These are phyloP conservation scores for Russula compacta DNA, from an alignment of 768 basidiomycete species.

Conservation along the genomic window DNA sequence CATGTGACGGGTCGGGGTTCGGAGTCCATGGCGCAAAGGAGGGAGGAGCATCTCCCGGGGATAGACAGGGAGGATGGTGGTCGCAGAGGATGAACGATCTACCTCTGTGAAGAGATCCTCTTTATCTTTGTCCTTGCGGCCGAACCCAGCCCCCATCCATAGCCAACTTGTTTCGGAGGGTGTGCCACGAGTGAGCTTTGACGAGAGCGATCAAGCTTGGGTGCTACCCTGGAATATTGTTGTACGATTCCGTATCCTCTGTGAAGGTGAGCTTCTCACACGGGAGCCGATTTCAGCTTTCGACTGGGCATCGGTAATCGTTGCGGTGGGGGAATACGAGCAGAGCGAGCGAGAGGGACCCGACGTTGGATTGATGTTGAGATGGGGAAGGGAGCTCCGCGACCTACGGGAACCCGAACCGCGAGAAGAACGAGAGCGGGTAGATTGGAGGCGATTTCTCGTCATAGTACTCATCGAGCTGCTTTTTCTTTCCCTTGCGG, in stretches of 20 bases:
- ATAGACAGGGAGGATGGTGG: conserved; percentile 19
- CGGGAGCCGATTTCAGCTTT: conserved; percentile 1
- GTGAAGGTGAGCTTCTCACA: conserved; percentile 16
- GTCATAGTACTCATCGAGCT: conserved; percentile 1
- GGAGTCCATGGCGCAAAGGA: conserved; percentile 1
- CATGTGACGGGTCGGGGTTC: conserved; percentile 11
- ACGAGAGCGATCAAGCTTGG: conserved; percentile 19
- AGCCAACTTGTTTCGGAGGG: conserved; percentile 12
- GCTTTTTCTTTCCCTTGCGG: conserved; percentile 18
- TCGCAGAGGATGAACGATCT: conserved; percentile 14
- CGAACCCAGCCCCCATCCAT: conserved; percentile 20
- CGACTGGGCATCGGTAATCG: conserved; percentile 15
- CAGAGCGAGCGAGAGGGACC: conserved; percentile 14
- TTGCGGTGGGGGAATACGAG: conserved; percentile 17
- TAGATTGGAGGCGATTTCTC: conserved; percentile 8
- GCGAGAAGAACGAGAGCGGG: not conserved
- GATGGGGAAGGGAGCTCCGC: conserved; percentile 8
- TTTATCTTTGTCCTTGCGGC: conserved; percentile 18
- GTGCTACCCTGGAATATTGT: conserved; percentile 4
- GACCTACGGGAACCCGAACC: not conserved
- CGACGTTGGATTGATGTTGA: not conserved
- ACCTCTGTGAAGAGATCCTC: conserved; percentile 12
- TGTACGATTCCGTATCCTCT: conserved; percentile 23
- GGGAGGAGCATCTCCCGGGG: conserved; percentile 14
- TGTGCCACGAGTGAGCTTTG: conserved; percentile 18